Base-by-base conservation (phyloP, 169 alveolate species). In the Plasmodium chabaudi region DNA sequence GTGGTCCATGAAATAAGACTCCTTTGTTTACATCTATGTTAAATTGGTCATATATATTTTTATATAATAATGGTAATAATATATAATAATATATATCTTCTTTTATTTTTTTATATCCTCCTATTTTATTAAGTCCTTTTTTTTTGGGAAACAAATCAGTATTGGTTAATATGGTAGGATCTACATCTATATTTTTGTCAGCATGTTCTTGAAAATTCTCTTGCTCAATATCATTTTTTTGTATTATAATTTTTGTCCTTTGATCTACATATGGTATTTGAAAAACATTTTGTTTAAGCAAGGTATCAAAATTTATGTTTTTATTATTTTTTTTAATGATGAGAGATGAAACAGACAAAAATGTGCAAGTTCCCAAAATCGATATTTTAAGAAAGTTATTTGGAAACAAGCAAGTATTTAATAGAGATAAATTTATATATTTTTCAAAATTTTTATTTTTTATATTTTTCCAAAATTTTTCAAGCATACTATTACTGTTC, bases 1-100 rank as follows among this genome's bases (percentile, higher is more conserved):
- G 95, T 9, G 95, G 95, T 4, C 95, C 95, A 87, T 93, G 92
- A 21, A 93, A 68, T 67, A 93, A 60, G 4, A 93, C 65, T 4
- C 95, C 95, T 71, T 79, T 90, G 19, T 84, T 64, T 5, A 91
- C 86, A 47, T 73, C 87, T 10, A 91, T 79, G 17, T 91, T 87
- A 71, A 67, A 91, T 67, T 82, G 70, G 25, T 79, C 87, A 73
- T 91, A 91, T 21, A 86, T 67, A 25, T 72, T 65, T 87, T 91
- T 88, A 87, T 71, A 91, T 57, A 72, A 56, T 17, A 91, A 25
- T 9, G 94, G 94, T 15, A 88, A 21, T 61, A 91, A 53, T 46
- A 91, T 73, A 44, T 88, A 84, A 67, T 75, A 88, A 46, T 87
- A 79, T 53, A 91, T 91, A 53, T 91, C 94, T 19, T 74, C 75